These are phyloP conservation scores for Trichoderma asperellum DNA, from an alignment of 2,329 filamentous ascomycete genomes.

Conservation along the genomic window DNA sequence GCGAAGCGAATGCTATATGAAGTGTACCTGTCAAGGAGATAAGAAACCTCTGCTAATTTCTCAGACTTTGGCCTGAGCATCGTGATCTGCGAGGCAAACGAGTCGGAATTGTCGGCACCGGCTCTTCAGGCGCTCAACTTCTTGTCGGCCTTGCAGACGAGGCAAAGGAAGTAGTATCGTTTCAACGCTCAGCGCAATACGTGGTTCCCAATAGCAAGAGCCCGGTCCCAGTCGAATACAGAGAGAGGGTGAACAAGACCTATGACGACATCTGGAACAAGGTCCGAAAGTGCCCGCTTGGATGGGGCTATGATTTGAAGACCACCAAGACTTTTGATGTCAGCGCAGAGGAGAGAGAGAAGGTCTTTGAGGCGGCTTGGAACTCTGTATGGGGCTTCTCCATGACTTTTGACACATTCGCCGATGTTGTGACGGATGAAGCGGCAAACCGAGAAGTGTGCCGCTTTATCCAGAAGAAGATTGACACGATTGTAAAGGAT, in stretches of 20 bases:
- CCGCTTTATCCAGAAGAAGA: not conserved
- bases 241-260: conserved; percentile 6
- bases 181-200: conserved; percentile 3
- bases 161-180: not conserved
- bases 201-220: not conserved
- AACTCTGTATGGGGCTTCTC: not conserved
- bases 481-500: not conserved
- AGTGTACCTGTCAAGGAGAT: not conserved
- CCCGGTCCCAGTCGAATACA: not conserved
- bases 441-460: conserved; percentile 5
- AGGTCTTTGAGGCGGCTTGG: not conserved
- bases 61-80: not conserved
- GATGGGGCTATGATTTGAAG: not conserved
- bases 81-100: not conserved
- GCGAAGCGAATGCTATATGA: not conserved
- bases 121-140: not conserved
- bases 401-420: not conserved
- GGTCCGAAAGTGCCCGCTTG: not conserved
- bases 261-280: not conserved
- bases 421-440: not conserved
- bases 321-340: not conserved
- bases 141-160: not conserved
- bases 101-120: conserved; percentile 4
- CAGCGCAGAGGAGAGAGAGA: conserved; percentile 1
- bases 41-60: not conserved